These are phyloP conservation scores for Colletotrichum acutatum DNA, from an alignment of 2,329 filamentous ascomycete genomes.

Conservation along the genomic window DNA sequence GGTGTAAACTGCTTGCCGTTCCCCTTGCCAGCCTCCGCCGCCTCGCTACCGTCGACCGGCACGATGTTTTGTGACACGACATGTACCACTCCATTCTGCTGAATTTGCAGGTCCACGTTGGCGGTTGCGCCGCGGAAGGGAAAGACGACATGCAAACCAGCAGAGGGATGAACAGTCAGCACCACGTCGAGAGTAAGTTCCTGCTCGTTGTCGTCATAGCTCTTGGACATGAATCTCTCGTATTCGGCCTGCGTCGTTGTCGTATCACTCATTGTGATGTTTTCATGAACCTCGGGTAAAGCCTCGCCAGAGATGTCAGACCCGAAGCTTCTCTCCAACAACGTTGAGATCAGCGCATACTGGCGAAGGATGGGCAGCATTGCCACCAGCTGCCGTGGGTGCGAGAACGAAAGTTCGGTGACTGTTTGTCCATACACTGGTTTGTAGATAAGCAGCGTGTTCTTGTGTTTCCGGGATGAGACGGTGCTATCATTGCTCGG, in stretches of 20 bases:
- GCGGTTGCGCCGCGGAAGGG: constrained; percentile 61
- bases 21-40: constrained; percentile 37
- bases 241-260: constrained; percentile 48
- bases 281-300: constrained; percentile 44
- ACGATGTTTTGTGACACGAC: constrained; percentile 69
- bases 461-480: constrained; percentile 57
- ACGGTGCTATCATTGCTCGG: constrained; percentile 46
- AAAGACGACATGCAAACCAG: constrained; percentile 64
- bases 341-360: constrained; percentile 75
- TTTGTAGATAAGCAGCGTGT: constrained; percentile 77
- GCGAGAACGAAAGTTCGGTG: constrained; percentile 77
- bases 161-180: constrained; percentile 60
- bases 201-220: constrained; percentile 7
- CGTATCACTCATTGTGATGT: constrained; percentile 32
- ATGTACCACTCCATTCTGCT: constrained; percentile 67
- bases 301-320: constrained; percentile 28
- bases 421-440: constrained; percentile 76
- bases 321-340: constrained; percentile 71
- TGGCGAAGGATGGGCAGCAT: constrained; percentile 81
- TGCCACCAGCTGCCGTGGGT: constrained; percentile 79
- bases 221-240: constrained; percentile 43
- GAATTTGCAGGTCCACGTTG: constrained; percentile 68
- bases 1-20: constrained; percentile 50
- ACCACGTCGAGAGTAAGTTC: constrained; percentile 61
- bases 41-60: constrained; percentile 31